Percentiles rank a stretch among this genome's conserved stretches.
Evolutionary conservation across 306 rosid species (phyloP).

Genomic region (Prunus campanulata): DNA sequence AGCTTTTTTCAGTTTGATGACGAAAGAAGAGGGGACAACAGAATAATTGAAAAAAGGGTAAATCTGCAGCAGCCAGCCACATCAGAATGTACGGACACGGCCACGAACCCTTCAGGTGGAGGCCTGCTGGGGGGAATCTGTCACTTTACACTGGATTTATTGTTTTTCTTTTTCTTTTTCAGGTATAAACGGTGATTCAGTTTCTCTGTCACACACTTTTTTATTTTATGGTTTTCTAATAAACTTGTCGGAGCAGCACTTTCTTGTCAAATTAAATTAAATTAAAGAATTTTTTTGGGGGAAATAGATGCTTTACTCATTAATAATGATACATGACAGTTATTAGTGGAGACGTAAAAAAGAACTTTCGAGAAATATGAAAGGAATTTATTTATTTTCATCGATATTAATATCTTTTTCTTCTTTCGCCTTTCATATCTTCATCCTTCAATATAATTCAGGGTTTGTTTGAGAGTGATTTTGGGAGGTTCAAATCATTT

Average conservation of each 20-base stretch:
- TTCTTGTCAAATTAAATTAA: too few species aligned
- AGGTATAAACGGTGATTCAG: not conserved
- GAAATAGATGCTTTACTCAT: too few species aligned
- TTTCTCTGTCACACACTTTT: not conserved
- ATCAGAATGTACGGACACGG: constrained; percentile 33
- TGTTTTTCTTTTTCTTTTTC: not conserved
- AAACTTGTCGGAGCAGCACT: not conserved
- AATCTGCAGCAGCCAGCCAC: constrained; percentile 18
- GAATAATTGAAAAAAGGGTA: not conserved
- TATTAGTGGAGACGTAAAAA: too few species aligned
- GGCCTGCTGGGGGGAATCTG: constrained; percentile 14
- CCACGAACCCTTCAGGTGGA: constrained; percentile 21
- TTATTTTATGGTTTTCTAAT: not conserved
- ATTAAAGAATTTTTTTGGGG: too few species aligned
- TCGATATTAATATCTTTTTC: too few species aligned
- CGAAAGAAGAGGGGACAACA: not conserved
- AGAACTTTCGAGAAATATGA: too few species aligned
- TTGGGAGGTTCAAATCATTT: too few species aligned
- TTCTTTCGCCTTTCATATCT: too few species aligned
- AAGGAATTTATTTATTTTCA: too few species aligned
- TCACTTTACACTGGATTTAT: not conserved
- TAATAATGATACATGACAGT: too few species aligned
- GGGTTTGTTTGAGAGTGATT: too few species aligned
- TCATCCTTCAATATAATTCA: too few species aligned
- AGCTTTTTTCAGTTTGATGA: not conserved